Conservation (phyloP, 495 filamentous ascomycete genomes). For the Astrothelium subdiscretum region DNA sequence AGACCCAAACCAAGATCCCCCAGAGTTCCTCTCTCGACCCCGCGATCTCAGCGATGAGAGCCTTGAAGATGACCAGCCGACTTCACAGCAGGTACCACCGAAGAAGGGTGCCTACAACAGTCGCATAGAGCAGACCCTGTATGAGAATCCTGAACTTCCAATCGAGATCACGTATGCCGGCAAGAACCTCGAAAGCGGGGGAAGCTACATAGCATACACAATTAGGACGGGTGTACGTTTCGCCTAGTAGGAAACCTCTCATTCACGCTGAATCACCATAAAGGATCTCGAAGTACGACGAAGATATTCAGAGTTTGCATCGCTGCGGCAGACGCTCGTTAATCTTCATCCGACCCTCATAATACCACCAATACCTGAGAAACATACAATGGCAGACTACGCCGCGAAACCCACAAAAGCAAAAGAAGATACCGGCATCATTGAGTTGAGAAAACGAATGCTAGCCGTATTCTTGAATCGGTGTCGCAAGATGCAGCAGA, state of each 20-base stretch:
- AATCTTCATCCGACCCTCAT: constrained; percentile 88
- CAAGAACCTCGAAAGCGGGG: constrained; percentile 83
- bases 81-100: constrained; percentile 34
- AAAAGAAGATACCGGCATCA: constrained; percentile 92
- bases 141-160: constrained; percentile 80
- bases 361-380: constrained; percentile 94
- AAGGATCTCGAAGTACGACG: constrained; percentile 91
- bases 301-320: constrained; percentile 95
- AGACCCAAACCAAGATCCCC: constrained; percentile 36
- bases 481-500: constrained; percentile 83
- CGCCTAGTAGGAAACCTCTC: not conserved
- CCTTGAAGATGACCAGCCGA: constrained; percentile 39
- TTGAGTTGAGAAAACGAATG: constrained; percentile 94
- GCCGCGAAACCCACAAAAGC: constrained; percentile 95
- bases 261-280: constrained; percentile 12
- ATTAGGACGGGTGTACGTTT: constrained; percentile 78
- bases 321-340: constrained; percentile 74
- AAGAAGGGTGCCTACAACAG: constrained; percentile 87
- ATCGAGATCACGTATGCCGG: constrained; percentile 89
- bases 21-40: constrained; percentile 45
- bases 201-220: constrained; percentile 91
- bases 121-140: constrained; percentile 89
- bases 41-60: constrained; percentile 51
- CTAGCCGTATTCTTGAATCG: constrained; percentile 87
- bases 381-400: constrained; percentile 97